phyloP scores from a whole-genome alignment of 2,329 filamentous ascomycete genomes.

The Didymella exigua region DNA sequence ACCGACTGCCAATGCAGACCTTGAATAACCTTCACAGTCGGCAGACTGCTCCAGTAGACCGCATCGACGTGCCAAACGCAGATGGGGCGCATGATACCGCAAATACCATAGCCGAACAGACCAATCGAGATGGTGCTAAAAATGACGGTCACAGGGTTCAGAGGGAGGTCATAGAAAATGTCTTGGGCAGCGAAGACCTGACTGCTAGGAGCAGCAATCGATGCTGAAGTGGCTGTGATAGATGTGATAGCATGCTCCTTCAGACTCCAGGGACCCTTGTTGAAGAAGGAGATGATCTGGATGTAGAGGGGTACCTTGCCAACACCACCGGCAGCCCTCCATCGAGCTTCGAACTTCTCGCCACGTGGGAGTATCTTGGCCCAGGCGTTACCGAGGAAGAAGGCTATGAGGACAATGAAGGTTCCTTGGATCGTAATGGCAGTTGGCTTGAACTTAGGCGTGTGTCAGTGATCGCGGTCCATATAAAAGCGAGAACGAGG shows the following conservation, averaged over 20 bases:
- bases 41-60: slow-evolving; percentile 26
- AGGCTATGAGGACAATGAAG: slow-evolving; percentile 24
- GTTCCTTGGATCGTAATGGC: slow-evolving; percentile 22
- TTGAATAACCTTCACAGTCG: slow-evolving; percentile 23
- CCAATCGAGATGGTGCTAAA: slow-evolving; percentile 25
- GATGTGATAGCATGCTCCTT: slow-evolving; percentile 23
- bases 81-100: slow-evolving; percentile 22
- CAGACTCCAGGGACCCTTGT: slow-evolving; percentile 19
- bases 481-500: neutral
- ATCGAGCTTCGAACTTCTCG: slow-evolving; percentile 22
- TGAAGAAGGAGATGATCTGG: slow-evolving; percentile 22
- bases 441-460: slow-evolving; percentile 22
- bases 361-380: slow-evolving; percentile 19
- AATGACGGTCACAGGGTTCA: slow-evolving; percentile 21
- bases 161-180: slow-evolving; percentile 19
- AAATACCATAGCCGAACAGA: slow-evolving; percentile 23
- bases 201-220: slow-evolving; percentile 21
- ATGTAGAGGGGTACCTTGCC: slow-evolving; percentile 18
- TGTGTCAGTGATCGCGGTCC: neutral
- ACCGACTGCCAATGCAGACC: slow-evolving; percentile 25
- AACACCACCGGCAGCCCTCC: slow-evolving; percentile 19
- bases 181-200: slow-evolving; percentile 23
- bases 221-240: slow-evolving; percentile 24
- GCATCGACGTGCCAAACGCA: slow-evolving; percentile 25
- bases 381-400: slow-evolving; percentile 22